Evolutionary conservation across 306 rosid genomes (phyloP), one percentile per base, ranked within the genome.

Genomic region (Cicer judaicum): DNA sequence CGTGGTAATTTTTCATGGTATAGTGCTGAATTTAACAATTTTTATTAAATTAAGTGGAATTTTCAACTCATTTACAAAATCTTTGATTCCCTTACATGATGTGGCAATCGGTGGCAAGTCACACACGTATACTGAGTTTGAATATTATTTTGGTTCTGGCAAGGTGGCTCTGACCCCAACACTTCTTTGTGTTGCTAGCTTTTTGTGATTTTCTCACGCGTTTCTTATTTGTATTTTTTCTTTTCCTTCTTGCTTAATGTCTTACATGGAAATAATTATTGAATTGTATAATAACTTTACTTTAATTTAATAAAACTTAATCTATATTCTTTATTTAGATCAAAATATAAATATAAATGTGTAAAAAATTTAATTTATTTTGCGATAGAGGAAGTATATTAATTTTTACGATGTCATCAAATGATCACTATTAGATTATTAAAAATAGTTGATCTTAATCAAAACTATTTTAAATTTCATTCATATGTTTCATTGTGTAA

Each of bases 141-240:
- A 83, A 78, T 74, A 44, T 40, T 34, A 24, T 19, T 53, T 7
- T 15, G 50, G 29, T 55, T 10, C 59, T 46, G 44, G 1, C 38
- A 34, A 29, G 78, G 46, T 74, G 83, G 79, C 81, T 75, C 63
- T 70, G 81, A 79, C 84, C 76, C 16, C 18, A 53, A 36, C 56
- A 39, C 24, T 43, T 21, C 15, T 40, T 61, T 57, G 38, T 43
- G 49, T 44, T 69, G 54, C 39, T 29, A 29, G 34, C 42, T 12
- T 72, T 63, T 29, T 38, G 10, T 49, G 40, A 13, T 50, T 56
- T 49, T 43, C 16, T 40, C 48, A 78, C 72, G 69, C 77, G 77
- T 19, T 54, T 80, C 43, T 0, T 21, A 4, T 18, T 76, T 48
- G 11, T 29, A 29, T 8, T 7, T 53, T 73, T 43, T 6, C 7